Base-by-base conservation (phyloP, 805 yeast species). In the Myxozyma geophila region DNA sequence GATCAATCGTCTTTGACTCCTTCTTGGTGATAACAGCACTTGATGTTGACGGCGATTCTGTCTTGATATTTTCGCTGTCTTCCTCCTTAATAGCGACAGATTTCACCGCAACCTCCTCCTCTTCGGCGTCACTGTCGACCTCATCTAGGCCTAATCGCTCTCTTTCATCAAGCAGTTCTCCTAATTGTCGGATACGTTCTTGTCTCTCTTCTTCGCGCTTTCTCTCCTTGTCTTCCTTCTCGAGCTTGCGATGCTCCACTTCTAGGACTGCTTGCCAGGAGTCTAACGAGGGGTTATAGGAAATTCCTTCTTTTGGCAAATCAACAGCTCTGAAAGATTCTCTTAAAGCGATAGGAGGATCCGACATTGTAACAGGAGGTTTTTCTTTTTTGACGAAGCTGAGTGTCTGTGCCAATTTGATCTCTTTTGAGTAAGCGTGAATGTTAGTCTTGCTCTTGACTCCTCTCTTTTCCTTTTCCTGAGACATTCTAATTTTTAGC, bases 251-350 rank as follows among this genome's bases (percentile, higher is more conserved):
- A 70, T 81, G 87, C 76, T 92, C 98, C 59, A 80, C 78, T 58
- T 83, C 79, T 58, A 95, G 83, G 70, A 92, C 81, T 19, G 75
- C 76, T 70, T 85, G 85, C 99, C 99, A 95, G 35, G 89, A 85
- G 60, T 87, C 88, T 67, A 87, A 79, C 12, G 93, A 82, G 33
- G 99, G 99, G 74, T 95, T 95, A 74, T 91, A 95, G 1, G 98
- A 92, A 74, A 88, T 89, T 60, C 98, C 98, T 1, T 87, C 95
- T 70, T 87, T 87, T 12, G 96, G 92, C 2, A 86, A 61, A 1
- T 70, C 75, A 2, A 79, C 77, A 0, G 80, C 74, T 36, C 58
- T 36, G 19, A 80, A 86, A 53, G 77, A 71, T n/a, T 81, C 81
- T 62, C 79, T 81, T 17, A 90, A 83, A 0, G 96, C 87, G 2